A percentile compares a stretch with the other conserved stretches of the same genome.
phyloP scores from a whole-genome alignment of 345 rosid species.

The Camelina neglecta region DNA sequence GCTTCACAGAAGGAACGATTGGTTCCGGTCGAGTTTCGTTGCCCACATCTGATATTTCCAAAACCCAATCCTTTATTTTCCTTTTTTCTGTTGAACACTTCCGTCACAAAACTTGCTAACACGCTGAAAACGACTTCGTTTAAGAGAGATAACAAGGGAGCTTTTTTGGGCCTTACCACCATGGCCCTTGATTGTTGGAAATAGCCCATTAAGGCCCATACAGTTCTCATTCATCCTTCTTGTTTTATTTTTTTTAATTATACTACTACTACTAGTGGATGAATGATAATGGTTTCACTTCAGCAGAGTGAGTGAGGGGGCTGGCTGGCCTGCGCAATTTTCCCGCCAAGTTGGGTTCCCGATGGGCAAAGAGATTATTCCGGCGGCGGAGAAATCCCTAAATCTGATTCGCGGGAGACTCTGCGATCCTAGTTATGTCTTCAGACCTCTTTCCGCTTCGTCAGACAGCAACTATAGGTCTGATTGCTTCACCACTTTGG shows the following conservation, averaged over 20 bases:
- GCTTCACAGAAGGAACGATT: conserved; percentile 40
- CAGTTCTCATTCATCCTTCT: no score
- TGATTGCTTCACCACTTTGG: conserved; percentile 8
- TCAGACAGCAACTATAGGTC: conserved; percentile 89
- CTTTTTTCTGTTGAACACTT: neutral
- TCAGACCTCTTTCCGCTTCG: conserved; percentile 60
- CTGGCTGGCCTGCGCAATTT: neutral
- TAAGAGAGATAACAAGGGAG: neutral
- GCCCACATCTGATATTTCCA: conserved; percentile 10
- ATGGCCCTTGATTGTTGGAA: neutral
- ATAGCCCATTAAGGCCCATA: conserved; percentile 27
- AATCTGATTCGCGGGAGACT: conserved; percentile 70
- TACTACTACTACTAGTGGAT: no score
- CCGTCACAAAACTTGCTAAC: neutral
- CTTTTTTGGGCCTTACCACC: neutral
- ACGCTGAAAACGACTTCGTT: conserved; percentile 7
- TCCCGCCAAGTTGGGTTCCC: conserved; percentile 42
- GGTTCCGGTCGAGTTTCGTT: conserved; percentile 42
- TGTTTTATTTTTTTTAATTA: no score
- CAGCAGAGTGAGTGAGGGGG: neutral
- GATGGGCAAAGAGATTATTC: conserved; percentile 48
- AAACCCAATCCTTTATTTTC: conserved; percentile 19
- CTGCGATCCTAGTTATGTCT: conserved; percentile 66
- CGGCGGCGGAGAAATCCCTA: conserved; percentile 50
- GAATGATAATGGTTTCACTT: neutral